A percentile compares a stretch with the other conserved stretches of the same genome.
phyloP scores from a whole-genome alignment of 2,329 filamentous ascomycete genomes.

The Arthroderma sp. region DNA sequence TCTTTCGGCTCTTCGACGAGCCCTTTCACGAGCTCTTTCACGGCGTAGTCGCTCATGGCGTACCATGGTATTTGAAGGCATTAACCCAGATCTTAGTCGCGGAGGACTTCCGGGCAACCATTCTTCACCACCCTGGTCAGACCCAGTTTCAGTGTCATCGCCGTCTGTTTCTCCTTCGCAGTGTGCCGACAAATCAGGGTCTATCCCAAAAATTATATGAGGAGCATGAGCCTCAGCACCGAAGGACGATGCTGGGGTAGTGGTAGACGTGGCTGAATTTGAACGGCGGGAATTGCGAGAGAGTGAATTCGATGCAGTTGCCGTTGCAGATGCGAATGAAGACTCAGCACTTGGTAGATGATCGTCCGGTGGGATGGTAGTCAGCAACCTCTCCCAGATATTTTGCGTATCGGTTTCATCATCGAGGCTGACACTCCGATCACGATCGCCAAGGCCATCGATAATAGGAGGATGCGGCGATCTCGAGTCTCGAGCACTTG shows the following conservation, averaged over 20 bases:
- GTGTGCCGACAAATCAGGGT: conserved; percentile 23
- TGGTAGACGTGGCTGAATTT: conserved; percentile 31
- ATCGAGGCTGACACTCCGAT: conserved; percentile 57
- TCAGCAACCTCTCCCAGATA: conserved; percentile 68
- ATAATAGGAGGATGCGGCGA: conserved; percentile 21
- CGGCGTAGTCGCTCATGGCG: too few species aligned
- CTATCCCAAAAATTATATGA: conserved; percentile 20
- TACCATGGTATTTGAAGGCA: too few species aligned
- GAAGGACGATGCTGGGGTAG: conserved; percentile 23
- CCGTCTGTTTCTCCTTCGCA: conserved; percentile 16
- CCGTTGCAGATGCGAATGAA: conserved; percentile 56
- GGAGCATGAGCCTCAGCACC: conserved; percentile 10
- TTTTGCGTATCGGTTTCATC: conserved; percentile 38
- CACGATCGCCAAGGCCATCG: conserved; percentile 72
- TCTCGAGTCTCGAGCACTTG: conserved; percentile 12
- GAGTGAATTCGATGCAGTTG: conserved; percentile 17
- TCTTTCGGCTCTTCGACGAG: too few species aligned
- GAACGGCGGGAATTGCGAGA: conserved; percentile 18
- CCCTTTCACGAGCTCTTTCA: too few species aligned
- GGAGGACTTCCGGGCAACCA: too few species aligned
- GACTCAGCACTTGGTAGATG: conserved; percentile 67
- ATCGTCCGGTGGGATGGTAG: conserved; percentile 67
- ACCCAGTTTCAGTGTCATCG: too few species aligned
- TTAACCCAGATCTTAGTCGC: too few species aligned
- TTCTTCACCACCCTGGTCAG: too few species aligned